These are phyloP conservation scores for Macaranga tanarius DNA, from an alignment of 441 rosid species.

Conservation along the genomic window DNA sequence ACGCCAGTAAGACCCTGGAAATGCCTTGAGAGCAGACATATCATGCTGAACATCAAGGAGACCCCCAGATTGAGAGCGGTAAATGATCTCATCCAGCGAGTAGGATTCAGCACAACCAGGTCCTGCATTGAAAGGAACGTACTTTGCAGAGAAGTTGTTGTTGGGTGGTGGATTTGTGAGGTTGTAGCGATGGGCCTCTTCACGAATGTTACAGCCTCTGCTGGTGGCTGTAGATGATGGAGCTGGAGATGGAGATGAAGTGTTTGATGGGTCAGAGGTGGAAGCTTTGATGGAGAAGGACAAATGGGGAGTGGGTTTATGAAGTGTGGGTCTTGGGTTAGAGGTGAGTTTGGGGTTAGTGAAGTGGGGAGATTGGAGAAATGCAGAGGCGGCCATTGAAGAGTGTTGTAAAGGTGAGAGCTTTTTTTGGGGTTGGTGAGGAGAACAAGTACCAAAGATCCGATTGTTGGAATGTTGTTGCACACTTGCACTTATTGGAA, in stretches of 20 bases:
- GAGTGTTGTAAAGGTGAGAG: background rate
- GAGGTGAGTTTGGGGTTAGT: slow-evolving; percentile 3
- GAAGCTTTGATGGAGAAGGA: slow-evolving; percentile 6
- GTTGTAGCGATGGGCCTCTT: slow-evolving; percentile 49
- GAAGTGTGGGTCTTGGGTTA: slow-evolving; percentile 15
- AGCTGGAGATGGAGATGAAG: slow-evolving; percentile 3
- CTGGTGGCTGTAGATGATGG: slow-evolving; percentile 6
- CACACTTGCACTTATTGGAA: too few relatives aligned
- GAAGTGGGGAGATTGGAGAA: slow-evolving; percentile 16
- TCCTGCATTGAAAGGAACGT: slow-evolving; percentile 47
- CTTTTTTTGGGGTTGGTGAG: background rate
- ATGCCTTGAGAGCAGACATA: slow-evolving; percentile 43
- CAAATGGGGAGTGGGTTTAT: slow-evolving; percentile 24
- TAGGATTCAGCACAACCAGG: slow-evolving; percentile 40
- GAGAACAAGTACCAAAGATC: too few relatives aligned
- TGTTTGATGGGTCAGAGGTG: slow-evolving; percentile 5
- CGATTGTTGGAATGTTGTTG: too few relatives aligned
- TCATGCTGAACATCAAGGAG: slow-evolving; percentile 60
- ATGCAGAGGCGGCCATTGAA: slow-evolving; percentile 32
- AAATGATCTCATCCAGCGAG: slow-evolving; percentile 62
- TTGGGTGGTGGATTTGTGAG: slow-evolving; percentile 14
- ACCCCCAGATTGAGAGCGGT: slow-evolving; percentile 51
- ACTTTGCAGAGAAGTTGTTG: slow-evolving; percentile 46
- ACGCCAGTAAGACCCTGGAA: slow-evolving; percentile 50
- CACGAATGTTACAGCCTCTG: slow-evolving; percentile 39